phyloP scores from a whole-genome alignment of 768 basidiomycete species.

The Rhizopogon sp. region DNA sequence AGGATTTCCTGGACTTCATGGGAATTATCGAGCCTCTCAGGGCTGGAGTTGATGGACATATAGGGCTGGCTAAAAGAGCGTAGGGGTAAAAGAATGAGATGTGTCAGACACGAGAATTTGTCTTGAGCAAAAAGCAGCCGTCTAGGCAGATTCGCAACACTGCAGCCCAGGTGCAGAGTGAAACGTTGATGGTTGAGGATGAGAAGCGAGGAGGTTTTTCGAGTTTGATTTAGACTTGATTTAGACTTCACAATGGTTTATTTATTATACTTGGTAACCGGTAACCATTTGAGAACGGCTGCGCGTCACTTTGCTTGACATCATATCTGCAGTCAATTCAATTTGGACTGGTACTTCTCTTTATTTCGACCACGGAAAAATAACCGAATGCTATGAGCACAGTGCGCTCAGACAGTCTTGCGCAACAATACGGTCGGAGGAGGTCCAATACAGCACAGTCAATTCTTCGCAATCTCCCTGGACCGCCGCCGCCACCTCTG shows the following conservation, averaged over 20 bases:
- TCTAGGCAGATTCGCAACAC: background rate
- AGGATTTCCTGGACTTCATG: slow-evolving; percentile 14
- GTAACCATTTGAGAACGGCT: background rate
- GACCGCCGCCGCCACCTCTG: slow-evolving; percentile 39
- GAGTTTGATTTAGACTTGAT: background rate
- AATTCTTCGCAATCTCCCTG: slow-evolving; percentile 36
- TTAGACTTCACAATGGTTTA: background rate
- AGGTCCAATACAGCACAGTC: slow-evolving; percentile 77
- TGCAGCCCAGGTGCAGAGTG: background rate
- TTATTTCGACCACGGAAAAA: background rate
- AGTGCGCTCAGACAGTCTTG: slow-evolving; percentile 62
- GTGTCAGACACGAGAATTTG: background rate
- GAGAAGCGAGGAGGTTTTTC: background rate
- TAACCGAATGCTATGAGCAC: slow-evolving; percentile 40
- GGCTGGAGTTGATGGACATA: slow-evolving; percentile 2
- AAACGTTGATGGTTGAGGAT: background rate
- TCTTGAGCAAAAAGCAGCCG: background rate
- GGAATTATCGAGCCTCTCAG: slow-evolving; percentile 2
- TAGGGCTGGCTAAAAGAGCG: background rate
- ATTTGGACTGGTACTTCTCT: no score
- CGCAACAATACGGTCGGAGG: slow-evolving; percentile 48
- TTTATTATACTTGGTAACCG: background rate
- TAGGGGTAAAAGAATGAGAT: background rate
- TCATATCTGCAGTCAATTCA: background rate
- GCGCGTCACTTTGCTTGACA: background rate